A percentile compares a stretch with the other conserved stretches of the same genome.
Conservation (phyloP, 176 grass and related monocot genomes). For the Hordeum vulgare region MorexV3_pseudomolecules_assembly NC_058524.1:372824932-372825431, state of each 20-base stretch:
- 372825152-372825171: slow-evolving; percentile 75
- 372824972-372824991: slow-evolving; percentile 11
- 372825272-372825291: neutral
- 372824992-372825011: slow-evolving; percentile 69
- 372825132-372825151: slow-evolving; percentile 54
- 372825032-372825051: slow-evolving; percentile 25
- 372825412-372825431: neutral
- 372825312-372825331: slow-evolving; percentile 8
- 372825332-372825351: neutral
- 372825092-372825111: slow-evolving; percentile 7
- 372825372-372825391: neutral
- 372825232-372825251: slow-evolving; percentile 37
- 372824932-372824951: neutral
- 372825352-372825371: neutral
- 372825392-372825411: neutral
- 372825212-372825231: slow-evolving; percentile 61
- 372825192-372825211: slow-evolving; percentile 75
- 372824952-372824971: slow-evolving; percentile 6
- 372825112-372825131: slow-evolving; percentile 52
- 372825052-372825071: slow-evolving; percentile 46
- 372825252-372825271: slow-evolving; percentile 14
- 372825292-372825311: neutral
- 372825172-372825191: slow-evolving; percentile 52
- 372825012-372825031: slow-evolving; percentile 31
- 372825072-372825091: slow-evolving; percentile 8